A percentile compares a stretch with the other conserved stretches of the same genome.
Conservation (phyloP, 2,329 filamentous ascomycete genomes). For the Gyromitra esculenta region DNA sequence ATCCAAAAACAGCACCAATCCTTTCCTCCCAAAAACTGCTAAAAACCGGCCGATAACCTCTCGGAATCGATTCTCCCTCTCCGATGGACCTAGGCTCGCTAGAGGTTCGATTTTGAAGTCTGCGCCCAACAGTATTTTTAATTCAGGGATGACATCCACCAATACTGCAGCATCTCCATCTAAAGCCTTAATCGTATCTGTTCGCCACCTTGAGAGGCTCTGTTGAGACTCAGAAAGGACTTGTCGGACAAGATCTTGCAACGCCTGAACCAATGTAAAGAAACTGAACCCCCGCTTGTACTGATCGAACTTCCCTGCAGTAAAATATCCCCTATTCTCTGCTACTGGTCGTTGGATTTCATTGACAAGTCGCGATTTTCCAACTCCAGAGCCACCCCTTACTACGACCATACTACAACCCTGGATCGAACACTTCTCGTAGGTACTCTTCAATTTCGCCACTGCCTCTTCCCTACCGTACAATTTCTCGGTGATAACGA, state of each 20-base stretch:
- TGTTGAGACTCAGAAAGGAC: conserved; percentile 57
- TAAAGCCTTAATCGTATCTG: conserved; percentile 57
- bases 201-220: conserved; percentile 57
- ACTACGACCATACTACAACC: conserved; percentile 56
- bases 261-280: conserved; percentile 57
- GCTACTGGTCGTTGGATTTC: conserved; percentile 57
- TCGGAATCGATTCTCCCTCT: conserved; percentile 57
- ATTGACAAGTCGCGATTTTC: conserved; percentile 57
- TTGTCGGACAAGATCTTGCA: conserved; percentile 58
- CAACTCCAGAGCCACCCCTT: conserved; percentile 56
- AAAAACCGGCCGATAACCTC: conserved; percentile 53
- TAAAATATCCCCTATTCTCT: conserved; percentile 58
- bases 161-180: conserved; percentile 57
- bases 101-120: conserved; percentile 57
- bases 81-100: conserved; percentile 56
- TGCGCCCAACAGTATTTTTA: conserved; percentile 56
- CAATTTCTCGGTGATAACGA: conserved; percentile 56
- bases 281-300: conserved; percentile 57
- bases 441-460: conserved; percentile 46
- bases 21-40: conserved; percentile 56
- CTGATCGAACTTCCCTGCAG: conserved; percentile 57
- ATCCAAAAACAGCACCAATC: conserved; percentile 57
- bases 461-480: conserved; percentile 57
- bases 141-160: conserved; percentile 57
- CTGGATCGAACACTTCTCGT: conserved; percentile 48